Evolutionary conservation across 257 asterid genomes (phyloP), one percentile per base, ranked within the genome.

Genomic region (Hygrophila difformis): DNA sequence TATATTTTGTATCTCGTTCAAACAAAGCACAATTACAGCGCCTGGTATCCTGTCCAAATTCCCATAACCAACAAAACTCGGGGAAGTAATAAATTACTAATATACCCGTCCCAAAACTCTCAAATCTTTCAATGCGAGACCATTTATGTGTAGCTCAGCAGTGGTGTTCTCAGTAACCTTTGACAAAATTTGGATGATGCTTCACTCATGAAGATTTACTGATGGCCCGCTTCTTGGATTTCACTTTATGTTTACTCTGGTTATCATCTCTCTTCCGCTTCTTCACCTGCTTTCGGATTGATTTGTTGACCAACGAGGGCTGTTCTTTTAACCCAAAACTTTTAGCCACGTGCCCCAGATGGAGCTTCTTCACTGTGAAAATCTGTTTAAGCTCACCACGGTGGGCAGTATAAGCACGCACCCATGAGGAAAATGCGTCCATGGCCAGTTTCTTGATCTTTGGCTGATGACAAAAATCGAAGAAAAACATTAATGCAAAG

Each of bases 381-480:
- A 89, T 77, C 61, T 68, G 72, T 64, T 89, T 89, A 65, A 89
- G 80, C 60, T 77, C 98, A n/a, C 93, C 96, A 6, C 88, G 91
- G 59, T 89, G 98, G 53, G 96, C 96, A 24, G 94, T 74, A 41
- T 89, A 85, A 9, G 94, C 94, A 46, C 94, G 86, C 12, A 77
- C 85, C 96, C 96, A 89, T 1, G 93, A 75, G 63, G 83, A 75
- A 59, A 89, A 89, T 23, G 96, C 94, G 39, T 74, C 77, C 64
- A 70, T 66, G 18, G 86, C 96, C 65, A 82, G 59, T 53, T 63
- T 75, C 63, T 60, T 70, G 59, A 77, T 18, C 49, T 49, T 70
- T 19, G 78, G 61, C 98, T 89, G 82, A 49, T 40, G 47, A 55
- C 13, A 70, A 22, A 19, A 49, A 51, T 16, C n/a, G 19, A 49